Conservation (phyloP, 306 rosid genomes). For the Sindora glabra region DNA sequence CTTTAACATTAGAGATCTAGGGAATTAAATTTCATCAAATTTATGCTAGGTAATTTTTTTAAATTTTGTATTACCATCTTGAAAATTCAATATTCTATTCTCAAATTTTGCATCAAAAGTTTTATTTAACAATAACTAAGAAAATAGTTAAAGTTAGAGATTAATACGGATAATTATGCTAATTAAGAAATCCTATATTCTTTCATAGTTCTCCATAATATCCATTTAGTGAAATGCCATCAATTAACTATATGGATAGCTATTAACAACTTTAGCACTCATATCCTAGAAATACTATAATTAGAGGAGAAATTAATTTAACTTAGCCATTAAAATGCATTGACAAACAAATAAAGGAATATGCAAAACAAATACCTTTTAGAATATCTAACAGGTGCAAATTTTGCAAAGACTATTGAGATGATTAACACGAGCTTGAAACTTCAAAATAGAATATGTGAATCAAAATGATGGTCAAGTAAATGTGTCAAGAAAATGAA, state of each 20-base stretch:
- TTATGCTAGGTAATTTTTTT: too few species aligned
- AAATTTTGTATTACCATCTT: too few species aligned
- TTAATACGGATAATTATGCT: constrained; percentile 87
- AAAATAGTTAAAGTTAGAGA: constrained; percentile 35
- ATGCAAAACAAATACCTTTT: constrained; percentile 52
- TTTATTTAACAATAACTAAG: not conserved
- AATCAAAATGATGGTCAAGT: not conserved
- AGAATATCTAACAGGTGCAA: constrained; percentile 49
- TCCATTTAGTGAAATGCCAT: constrained; percentile 99
- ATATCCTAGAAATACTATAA: constrained; percentile 60
- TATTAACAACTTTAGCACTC: constrained; percentile 93
- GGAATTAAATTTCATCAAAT: too few species aligned
- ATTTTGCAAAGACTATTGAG: constrained; percentile 44
- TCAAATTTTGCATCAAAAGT: not conserved
- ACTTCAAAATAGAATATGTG: constrained; percentile 44
- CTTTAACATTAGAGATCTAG: constrained; percentile 80
- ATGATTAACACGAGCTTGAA: constrained; percentile 54
- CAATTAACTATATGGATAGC: constrained; percentile 94
- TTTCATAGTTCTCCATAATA: constrained; percentile 84
- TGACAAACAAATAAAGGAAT: not conserved
- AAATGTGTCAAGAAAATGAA: not conserved
- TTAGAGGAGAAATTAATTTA: not conserved
- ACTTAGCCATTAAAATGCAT: not conserved
- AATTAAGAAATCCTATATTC: constrained; percentile 86
- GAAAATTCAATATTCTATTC: too few species aligned